These are phyloP conservation scores for Ampelocalamus luodianensis DNA, from an alignment of 176 grass and related monocot species.

Conservation along the genomic window DNA sequence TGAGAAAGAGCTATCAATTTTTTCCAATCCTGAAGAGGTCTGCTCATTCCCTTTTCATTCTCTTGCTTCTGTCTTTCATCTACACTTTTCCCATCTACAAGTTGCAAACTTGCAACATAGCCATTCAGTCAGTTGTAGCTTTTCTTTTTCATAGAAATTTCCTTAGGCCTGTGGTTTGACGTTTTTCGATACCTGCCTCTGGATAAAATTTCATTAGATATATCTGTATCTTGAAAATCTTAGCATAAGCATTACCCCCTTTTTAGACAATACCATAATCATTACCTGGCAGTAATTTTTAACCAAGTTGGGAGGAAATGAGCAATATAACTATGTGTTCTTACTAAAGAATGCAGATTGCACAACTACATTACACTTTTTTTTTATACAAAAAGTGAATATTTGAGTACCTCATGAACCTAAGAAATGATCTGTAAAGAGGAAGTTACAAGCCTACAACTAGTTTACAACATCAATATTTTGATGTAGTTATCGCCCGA, in stretches of 20 bases:
- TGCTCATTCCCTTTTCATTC: background rate
- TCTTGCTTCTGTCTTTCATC: slow-evolving; percentile 3
- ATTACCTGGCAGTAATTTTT: background rate
- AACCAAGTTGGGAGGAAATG: background rate
- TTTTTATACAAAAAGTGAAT: background rate
- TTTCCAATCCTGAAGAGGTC: slow-evolving; percentile 84
- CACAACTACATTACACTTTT: background rate
- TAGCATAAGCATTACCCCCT: background rate
- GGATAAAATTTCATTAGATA: slow-evolving; percentile 1
- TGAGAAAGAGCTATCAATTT: slow-evolving; percentile 66
- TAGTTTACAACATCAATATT: background rate
- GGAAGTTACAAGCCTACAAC: background rate
- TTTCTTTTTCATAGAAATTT: background rate
- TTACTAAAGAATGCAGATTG: background rate
- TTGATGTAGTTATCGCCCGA: background rate
- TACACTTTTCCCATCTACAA: background rate
- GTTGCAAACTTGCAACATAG: background rate
- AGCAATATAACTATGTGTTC: slow-evolving; percentile 1
- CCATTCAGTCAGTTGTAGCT: background rate
- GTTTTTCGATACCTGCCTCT: background rate
- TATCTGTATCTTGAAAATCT: slow-evolving; percentile 1
- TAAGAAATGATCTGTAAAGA: background rate
- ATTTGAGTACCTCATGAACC: background rate
- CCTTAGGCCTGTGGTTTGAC: background rate
- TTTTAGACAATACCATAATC: slow-evolving; percentile 1